Percentiles rank a stretch among this genome's conserved stretches.
phyloP scores from a whole-genome alignment of 805 yeast genomes.

The Suhomyces sp. region DNA sequence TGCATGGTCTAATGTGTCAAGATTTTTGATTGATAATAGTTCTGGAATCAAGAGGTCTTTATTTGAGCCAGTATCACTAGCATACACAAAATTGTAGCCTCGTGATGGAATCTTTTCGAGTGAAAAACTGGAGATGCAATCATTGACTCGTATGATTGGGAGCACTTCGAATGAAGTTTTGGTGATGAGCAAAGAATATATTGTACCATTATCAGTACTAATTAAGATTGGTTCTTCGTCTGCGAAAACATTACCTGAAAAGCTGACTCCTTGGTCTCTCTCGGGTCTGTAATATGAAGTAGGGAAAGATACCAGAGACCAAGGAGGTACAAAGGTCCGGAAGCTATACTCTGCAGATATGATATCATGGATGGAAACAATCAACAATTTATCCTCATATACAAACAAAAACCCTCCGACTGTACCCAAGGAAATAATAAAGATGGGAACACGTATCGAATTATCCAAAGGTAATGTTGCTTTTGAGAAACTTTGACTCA shows the following conservation, averaged over 20 bases:
- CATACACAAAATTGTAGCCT: conserved; percentile 32
- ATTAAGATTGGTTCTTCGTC: conserved; percentile 28
- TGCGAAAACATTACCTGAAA: background rate
- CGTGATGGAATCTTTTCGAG: conserved; percentile 17
- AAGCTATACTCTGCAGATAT: conserved; percentile 48
- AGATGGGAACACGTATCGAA: conserved; percentile 42
- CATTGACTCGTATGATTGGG: conserved; percentile 38
- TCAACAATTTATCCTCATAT: conserved; percentile 28
- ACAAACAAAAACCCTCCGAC: conserved; percentile 39
- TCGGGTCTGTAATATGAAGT: conserved; percentile 34
- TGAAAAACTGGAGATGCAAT: conserved; percentile 34
- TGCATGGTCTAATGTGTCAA: conserved; percentile 8
- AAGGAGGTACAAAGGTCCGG: conserved; percentile 14
- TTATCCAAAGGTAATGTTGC: conserved; percentile 41
- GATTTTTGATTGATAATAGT: conserved; percentile 20
- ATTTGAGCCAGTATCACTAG: conserved; percentile 42
- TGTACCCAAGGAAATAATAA: conserved; percentile 39
- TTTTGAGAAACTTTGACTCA: conserved; percentile 30
- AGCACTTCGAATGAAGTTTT: conserved; percentile 12
- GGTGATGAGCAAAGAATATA: conserved; percentile 29
- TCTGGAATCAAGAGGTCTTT: conserved; percentile 33
- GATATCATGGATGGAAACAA: conserved; percentile 45
- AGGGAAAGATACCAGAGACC: conserved; percentile 38
- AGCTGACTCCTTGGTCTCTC: conserved; percentile 11
- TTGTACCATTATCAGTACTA: conserved; percentile 34